A percentile compares a stretch with the other conserved stretches of the same genome.
Evolutionary conservation across 345 rosid species (phyloP).

Genomic region (Populus davidiana): DNA sequence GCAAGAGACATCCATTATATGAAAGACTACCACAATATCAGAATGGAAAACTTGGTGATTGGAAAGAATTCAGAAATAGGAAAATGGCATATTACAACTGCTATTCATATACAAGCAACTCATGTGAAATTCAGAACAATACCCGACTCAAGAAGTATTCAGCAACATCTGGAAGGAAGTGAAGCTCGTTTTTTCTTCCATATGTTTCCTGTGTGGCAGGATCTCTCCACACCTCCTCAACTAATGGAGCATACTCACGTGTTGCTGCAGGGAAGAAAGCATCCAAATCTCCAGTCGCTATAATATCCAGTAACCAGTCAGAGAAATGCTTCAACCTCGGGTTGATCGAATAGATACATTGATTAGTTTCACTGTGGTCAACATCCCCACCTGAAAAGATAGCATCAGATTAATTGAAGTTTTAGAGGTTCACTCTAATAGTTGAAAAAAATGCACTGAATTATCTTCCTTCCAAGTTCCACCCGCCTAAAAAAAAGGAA

Average conservation of each 20-base stretch:
- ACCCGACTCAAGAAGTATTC: slow-evolving; percentile 94
- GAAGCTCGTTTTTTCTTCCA: slow-evolving; percentile 86
- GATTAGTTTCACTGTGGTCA: slow-evolving; percentile 38
- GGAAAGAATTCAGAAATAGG: neutral
- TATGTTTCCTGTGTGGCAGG: slow-evolving; percentile 91
- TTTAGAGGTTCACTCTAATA: neutral
- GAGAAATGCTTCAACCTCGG: slow-evolving; percentile 94
- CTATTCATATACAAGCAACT: neutral
- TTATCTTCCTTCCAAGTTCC: neutral
- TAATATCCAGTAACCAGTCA: slow-evolving; percentile 96
- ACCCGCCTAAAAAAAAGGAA: neutral
- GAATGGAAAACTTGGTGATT: neutral
- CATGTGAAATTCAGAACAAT: slow-evolving; percentile 10
- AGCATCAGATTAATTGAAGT: neutral
- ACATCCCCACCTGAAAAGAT: slow-evolving; percentile 48
- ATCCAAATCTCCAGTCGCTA: slow-evolving; percentile 96
- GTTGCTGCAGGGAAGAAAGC: slow-evolving; percentile 99
- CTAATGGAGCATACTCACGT: slow-evolving; percentile 95
- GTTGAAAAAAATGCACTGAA: neutral
- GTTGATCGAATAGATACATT: slow-evolving; percentile 71
- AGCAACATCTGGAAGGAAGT: slow-evolving; percentile 92
- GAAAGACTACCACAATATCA: neutral
- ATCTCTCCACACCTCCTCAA: slow-evolving; percentile 98
- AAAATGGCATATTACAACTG: neutral
- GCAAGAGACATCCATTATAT: neutral